phyloP scores from a whole-genome alignment of 306 rosid species.

The Glycyrrhiza uralensis region DNA sequence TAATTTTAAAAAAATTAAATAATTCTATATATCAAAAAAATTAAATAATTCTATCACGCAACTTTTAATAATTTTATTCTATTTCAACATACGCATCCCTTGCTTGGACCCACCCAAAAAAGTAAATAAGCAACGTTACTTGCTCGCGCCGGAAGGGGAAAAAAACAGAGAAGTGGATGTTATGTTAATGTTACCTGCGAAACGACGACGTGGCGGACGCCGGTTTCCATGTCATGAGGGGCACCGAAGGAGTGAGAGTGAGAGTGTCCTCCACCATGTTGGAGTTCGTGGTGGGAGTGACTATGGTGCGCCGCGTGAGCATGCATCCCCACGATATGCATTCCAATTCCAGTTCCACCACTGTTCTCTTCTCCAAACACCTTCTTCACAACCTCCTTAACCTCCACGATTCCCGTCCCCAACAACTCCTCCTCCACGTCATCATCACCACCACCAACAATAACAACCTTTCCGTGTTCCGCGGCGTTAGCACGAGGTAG shows the following conservation, averaged over 20 bases:
- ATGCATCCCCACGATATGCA: conserved; percentile 80
- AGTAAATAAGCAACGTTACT: background rate
- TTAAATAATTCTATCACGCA: too few species aligned
- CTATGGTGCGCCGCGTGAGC: conserved; percentile 75
- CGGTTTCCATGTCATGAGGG: conserved; percentile 39
- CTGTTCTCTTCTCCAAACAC: conserved; percentile 64
- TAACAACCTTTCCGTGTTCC: background rate
- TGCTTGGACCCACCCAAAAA: too few species aligned
- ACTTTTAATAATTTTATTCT: too few species aligned
- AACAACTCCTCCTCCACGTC: background rate
- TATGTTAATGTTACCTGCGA: conserved; percentile 56
- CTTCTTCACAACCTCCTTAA: conserved; percentile 36
- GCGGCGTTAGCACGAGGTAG: too few species aligned
- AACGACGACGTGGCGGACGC: conserved; percentile 71
- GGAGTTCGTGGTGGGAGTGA: conserved; percentile 39
- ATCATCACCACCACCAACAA: background rate
- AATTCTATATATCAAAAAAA: too few species aligned
- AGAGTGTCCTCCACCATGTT: conserved; percentile 27
- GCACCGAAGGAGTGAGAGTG: conserved; percentile 53
- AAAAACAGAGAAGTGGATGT: background rate
- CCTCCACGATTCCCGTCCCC: conserved; percentile 37
- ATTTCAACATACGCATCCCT: too few species aligned
- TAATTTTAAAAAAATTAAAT: too few species aligned
- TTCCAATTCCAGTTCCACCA: conserved; percentile 70
- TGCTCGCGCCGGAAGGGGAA: too few species aligned